Evolutionary conservation across 306 rosid genomes (phyloP), one percentile per base, ranked within the genome.

Genomic region (Vigna trinervia): DNA sequence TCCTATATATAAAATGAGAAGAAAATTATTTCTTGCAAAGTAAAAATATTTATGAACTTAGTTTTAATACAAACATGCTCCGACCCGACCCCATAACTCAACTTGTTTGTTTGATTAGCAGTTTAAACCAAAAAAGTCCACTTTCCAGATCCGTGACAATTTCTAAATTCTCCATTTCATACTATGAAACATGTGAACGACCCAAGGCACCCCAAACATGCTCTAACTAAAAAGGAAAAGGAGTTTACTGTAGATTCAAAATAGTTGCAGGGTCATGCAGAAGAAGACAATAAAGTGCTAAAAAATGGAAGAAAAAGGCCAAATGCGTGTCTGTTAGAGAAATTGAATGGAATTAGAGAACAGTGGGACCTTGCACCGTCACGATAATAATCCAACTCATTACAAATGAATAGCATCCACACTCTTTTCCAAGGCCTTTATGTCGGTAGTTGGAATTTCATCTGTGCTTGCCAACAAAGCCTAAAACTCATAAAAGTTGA

Each of bases 391-490:
- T 34, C 30, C 57, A 78, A 71, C 41, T 65, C 64, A 46, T 28
- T 47, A 17, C 70, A 76, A 56, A 71, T 36, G 9, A 56, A 77
- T 23, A 26, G 17, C 61, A 47, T 12, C 45, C 73, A 71, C 77
- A 32, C 41, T 39, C 46, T 30, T 47, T 46, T 28, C 12, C 74
- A 4, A 39, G 46, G 19, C 75, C 60, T 38, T 56, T 15, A 57
- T 43, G 76, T 74, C 75, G 54, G 4, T 43, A 12, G 30, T 53
- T 64, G 56, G 32, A 54, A 65, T 15, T 56, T 26, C 65, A 26
- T 41, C 39, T 11, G 83, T 78, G 86, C 73, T 48, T 66, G 61
- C 79, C 80, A 83, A 73, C 70, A 66, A 65, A 38, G 39, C 71
- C 36, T 48, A 38, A 23, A n/a, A 11, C 26, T 59, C 77, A 73